phyloP scores from a whole-genome alignment of 371 early-diverging fungal species.

The Syncephalastrum sp. region DNA sequence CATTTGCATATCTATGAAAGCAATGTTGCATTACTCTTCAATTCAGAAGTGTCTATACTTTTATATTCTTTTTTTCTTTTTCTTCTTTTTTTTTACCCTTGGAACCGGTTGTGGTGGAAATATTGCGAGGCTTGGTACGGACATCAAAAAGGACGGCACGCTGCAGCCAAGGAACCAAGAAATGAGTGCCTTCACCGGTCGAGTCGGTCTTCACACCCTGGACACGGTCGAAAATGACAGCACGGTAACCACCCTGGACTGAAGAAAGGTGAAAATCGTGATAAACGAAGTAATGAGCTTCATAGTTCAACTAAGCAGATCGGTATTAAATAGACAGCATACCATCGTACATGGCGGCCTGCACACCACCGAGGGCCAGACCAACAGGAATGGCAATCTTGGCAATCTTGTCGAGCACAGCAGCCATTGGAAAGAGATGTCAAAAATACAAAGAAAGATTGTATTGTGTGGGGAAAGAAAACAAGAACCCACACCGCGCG shows the following conservation, averaged over 20 bases:
- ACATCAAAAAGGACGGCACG: slow-evolving; percentile 77
- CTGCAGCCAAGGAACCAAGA: slow-evolving; percentile 91
- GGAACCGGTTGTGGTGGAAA: slow-evolving; percentile 90
- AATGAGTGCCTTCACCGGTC: slow-evolving; percentile 93
- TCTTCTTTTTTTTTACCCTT: slow-evolving; percentile 22
- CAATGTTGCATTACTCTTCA: neutral
- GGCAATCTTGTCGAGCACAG: slow-evolving; percentile 52
- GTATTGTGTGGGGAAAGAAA: no score
- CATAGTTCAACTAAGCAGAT: neutral
- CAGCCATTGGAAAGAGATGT: slow-evolving; percentile 20
- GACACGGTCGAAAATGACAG: slow-evolving; percentile 94
- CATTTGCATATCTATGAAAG: slow-evolving; percentile 73
- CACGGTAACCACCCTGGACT: slow-evolving; percentile 95
- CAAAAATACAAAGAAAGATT: neutral
- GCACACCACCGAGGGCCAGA: slow-evolving; percentile 60
- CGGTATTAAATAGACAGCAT: slow-evolving; percentile 18
- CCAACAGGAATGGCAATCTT: slow-evolving; percentile 68
- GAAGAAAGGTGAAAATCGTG: neutral
- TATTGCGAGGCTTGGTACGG: slow-evolving; percentile 92
- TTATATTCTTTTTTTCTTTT: no score
- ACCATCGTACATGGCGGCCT: slow-evolving; percentile 92
- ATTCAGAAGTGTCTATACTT: neutral
- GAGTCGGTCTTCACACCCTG: slow-evolving; percentile 86
- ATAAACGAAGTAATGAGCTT: neutral
- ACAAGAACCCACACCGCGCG: no score